These are phyloP conservation scores for Naganishia sp. DNA, from an alignment of 1,284 basidiomycete genomes.

Conservation along the genomic window DNA sequence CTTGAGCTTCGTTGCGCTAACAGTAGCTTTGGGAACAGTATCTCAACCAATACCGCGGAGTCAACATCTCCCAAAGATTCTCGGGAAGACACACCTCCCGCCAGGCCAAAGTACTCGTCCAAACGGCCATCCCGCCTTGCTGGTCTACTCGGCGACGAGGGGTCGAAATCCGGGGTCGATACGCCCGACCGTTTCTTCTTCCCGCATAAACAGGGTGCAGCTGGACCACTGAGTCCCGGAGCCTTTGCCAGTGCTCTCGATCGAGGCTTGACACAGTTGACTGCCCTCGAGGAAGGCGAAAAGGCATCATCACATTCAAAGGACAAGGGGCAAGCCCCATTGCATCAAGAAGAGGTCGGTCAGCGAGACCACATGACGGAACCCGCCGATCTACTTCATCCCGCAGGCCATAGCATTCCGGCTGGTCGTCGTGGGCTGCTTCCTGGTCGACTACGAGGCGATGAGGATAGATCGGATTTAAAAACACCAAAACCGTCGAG, in stretches of 20 bases:
- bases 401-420: constrained; percentile 62
- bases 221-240: constrained; percentile 52
- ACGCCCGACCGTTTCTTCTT: constrained; percentile 74
- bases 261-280: constrained; percentile 17
- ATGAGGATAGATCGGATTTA: constrained; percentile 57
- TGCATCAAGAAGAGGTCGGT: constrained; percentile 57
- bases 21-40: constrained; percentile 9
- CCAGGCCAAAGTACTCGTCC: constrained; percentile 40
- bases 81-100: constrained; percentile 41
- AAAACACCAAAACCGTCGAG: constrained; percentile 33
- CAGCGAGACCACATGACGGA: constrained; percentile 61
- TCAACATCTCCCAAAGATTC: constrained; percentile 39
- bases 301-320: neutral
- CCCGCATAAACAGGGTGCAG: constrained; percentile 59
- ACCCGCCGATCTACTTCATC: constrained; percentile 54
- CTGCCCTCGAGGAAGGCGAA: neutral
- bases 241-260: constrained; percentile 24
- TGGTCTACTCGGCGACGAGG: constrained; percentile 6
- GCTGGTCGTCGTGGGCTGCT: constrained; percentile 59
- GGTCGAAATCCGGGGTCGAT: constrained; percentile 60
- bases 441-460: constrained; percentile 46
- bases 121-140: constrained; percentile 29
- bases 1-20: neutral
- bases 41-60: constrained; percentile 37
- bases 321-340: neutral